Base-by-base conservation (phyloP, 805 yeast genomes). In the Myxozyma melibiosi region DNA sequence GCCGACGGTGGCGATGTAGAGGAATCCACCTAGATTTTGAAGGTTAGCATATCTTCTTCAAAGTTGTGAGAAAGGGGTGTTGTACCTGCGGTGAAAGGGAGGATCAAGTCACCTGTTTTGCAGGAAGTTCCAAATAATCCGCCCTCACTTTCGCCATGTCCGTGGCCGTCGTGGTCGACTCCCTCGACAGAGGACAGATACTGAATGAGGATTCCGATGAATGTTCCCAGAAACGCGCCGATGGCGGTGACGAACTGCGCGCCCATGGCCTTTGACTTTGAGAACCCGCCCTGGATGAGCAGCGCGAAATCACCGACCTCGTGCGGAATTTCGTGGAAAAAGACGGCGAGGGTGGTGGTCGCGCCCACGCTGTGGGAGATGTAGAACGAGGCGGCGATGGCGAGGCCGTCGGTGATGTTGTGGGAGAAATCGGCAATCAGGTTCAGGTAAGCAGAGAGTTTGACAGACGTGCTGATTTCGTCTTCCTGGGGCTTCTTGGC, bases 241-340 rank as follows among this genome's bases (percentile, higher is more conserved):
- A 78, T 55, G 0, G 87, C 84, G 2, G 90, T 84, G 33, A 84
- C 65, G 51, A 84, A 76, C 70, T 86, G 91, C 0, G 88, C 82
- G 51, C 76, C 77, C 78, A 85, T 76, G 1, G 89, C 90, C 61
- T 82, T 82, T 70, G 81, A 71, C 70, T 83, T 83, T 20, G 87
- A 76, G 63, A 84, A 80, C 0, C 92, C 92, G 22, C 85, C 84
- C 65, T 84, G 83, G 60, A 84, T 79, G 58, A 87, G 73, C 25
- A 87, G 73, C 0, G 90, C 91, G 71, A 84, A 87, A 67, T 87
- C 94, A 46, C 92, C 91, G 59, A 87, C 80, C 67, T 86, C 90
- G 68, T 87, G 94, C 4, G 94, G 94, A 47, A 86, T 80, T 68
- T 87, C 94, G 68, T 87, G 94, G 70, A 84, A 79, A 60, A 86